Percentiles rank a stretch among this genome's conserved stretches.
phyloP scores from a whole-genome alignment of 2,329 filamentous ascomycete genomes.

The Pezicula radicicola region DNA sequence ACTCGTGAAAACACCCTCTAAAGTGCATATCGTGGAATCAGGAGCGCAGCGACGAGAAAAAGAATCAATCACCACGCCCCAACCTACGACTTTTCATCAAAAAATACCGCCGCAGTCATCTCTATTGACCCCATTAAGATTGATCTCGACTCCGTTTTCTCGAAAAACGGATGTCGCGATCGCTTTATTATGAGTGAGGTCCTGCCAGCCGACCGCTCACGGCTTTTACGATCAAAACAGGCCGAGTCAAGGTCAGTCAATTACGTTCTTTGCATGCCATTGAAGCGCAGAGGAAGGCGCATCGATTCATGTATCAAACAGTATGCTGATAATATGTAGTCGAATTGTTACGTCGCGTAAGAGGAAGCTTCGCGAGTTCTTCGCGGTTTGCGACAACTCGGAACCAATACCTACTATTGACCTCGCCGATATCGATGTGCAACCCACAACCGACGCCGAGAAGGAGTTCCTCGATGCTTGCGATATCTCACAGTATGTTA shows the following conservation, averaged over 20 bases:
- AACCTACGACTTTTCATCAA: slow-evolving; percentile 24
- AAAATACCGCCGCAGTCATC: slow-evolving; percentile 22
- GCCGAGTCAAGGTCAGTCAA: slow-evolving; percentile 57
- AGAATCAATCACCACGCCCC: slow-evolving; percentile 21
- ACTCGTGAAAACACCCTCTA: no score
- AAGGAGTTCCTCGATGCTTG: slow-evolving; percentile 52
- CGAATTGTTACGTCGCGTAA: slow-evolving; percentile 80
- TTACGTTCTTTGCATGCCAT: slow-evolving; percentile 5
- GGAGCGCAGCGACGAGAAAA: not conserved
- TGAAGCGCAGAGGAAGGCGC: slow-evolving; percentile 19
- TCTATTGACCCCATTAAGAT: slow-evolving; percentile 31
- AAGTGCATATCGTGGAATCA: not conserved
- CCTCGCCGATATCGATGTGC: slow-evolving; percentile 55
- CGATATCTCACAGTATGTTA: slow-evolving; percentile 58
- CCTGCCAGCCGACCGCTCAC: slow-evolving; percentile 62
- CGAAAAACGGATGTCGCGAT: slow-evolving; percentile 67
- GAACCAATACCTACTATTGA: slow-evolving; percentile 55
- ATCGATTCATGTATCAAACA: slow-evolving; percentile 19
- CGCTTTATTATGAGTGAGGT: slow-evolving; percentile 70
- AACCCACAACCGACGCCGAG: slow-evolving; percentile 48
- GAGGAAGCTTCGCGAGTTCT: slow-evolving; percentile 87
- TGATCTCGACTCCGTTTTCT: slow-evolving; percentile 53
- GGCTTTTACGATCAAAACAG: slow-evolving; percentile 63
- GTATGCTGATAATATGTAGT: slow-evolving; percentile 40
- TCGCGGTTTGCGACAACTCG: slow-evolving; percentile 70